phyloP scores from a whole-genome alignment of 2,329 filamentous ascomycete genomes.

The Diaporthe amygdali region DNA sequence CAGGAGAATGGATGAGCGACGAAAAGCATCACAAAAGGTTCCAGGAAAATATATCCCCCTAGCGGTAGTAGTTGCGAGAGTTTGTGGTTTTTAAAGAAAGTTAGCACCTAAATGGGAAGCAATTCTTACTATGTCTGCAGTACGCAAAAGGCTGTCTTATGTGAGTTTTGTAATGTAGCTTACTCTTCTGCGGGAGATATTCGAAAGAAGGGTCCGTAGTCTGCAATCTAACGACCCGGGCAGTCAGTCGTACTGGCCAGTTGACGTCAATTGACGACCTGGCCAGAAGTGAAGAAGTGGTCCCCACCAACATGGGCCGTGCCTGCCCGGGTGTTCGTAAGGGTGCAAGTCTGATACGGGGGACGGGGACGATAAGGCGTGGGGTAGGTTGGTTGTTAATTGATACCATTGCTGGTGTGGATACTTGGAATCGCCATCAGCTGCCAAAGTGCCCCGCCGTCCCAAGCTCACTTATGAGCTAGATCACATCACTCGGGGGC shows the following conservation, averaged over 20 bases:
- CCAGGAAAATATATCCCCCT: too few species aligned
- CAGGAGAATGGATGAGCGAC: too few species aligned
- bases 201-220: neutral
- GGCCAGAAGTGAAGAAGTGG: neutral
- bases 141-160: too few species aligned
- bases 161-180: neutral
- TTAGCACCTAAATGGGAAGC: too few species aligned
- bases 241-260: neutral
- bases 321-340: neutral
- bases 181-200: neutral
- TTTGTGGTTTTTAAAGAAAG: too few species aligned
- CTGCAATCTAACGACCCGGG: neutral
- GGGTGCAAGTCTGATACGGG: neutral
- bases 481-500: neutral
- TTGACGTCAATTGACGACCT: neutral
- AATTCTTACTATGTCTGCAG: too few species aligned
- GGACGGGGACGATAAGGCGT: slow-evolving; percentile 18
- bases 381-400: neutral
- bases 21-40: too few species aligned
- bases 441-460: neutral
- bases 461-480: neutral
- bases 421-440: neutral
- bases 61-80: too few species aligned
- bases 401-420: slow-evolving; percentile 11
- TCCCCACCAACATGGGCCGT: neutral